Conservation (phyloP, 805 yeast species). For the Yarrowia hollandica region DNA sequence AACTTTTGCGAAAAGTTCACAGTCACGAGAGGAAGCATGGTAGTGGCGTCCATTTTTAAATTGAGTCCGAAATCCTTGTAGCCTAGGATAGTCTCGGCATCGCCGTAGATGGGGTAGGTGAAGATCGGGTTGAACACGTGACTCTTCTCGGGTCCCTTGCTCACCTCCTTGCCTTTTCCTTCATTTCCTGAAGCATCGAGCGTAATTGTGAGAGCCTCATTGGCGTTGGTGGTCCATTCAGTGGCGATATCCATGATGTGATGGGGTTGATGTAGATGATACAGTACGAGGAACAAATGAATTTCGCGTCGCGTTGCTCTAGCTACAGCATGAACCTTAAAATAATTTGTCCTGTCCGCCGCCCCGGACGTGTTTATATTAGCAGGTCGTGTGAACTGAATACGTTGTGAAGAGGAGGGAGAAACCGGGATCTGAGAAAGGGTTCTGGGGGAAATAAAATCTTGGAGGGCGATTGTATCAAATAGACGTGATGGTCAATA, state of each 20-base stretch:
- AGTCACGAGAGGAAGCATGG: constrained; percentile 71
- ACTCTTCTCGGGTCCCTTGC: neutral
- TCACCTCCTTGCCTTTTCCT: constrained; percentile 33
- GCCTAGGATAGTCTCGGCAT: constrained; percentile 84
- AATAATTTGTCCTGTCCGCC: too few species aligned
- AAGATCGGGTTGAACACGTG: constrained; percentile 64
- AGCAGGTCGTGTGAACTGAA: too few species aligned
- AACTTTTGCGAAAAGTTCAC: constrained; percentile 54
- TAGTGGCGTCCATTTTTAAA: constrained; percentile 69
- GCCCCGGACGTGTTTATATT: too few species aligned
- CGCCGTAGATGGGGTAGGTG: constrained; percentile 94
- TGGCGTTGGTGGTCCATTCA: constrained; percentile 73
- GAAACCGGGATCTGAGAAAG: too few species aligned
- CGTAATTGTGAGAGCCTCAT: constrained; percentile 61
- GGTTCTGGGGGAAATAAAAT: too few species aligned
- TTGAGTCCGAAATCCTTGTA: constrained; percentile 63
- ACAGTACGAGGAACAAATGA: neutral
- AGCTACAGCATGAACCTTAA: too few species aligned
- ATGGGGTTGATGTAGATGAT: neutral
- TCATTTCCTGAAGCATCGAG: constrained; percentile 36
- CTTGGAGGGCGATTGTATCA: too few species aligned
- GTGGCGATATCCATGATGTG: constrained; percentile 45
- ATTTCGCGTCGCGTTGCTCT: constrained; percentile 23
- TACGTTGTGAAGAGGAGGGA: too few species aligned
- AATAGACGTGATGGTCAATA: too few species aligned